Base-by-base conservation (phyloP, 306 rosid species). In the Trichosanthes cucumerina region DNA sequence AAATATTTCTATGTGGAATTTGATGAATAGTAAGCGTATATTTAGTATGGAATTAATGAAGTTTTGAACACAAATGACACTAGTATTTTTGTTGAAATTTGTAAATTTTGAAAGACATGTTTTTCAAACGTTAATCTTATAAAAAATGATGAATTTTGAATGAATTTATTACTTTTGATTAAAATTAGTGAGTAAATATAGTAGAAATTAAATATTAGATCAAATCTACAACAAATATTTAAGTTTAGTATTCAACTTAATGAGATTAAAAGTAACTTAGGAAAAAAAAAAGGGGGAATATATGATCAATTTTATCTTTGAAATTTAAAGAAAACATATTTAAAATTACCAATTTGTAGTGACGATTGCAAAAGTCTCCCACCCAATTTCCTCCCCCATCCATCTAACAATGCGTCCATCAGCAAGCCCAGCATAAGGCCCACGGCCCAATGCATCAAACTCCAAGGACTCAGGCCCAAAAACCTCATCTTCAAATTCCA, bases 391-490 rank as follows among this genome's bases (percentile, higher is more conserved):
- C 3, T 83, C 84, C 5, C 96, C 98, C 98, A 92, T 95, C 98
- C 98, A 95, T 79, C 98, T 46, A 26, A 95, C 98, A 78, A 95
- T 15, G 44, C 97, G 97, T 0, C 98, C 98, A 78, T 95, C 97
- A 0, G 97, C 98, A 77, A 92, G 85, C 19, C 97, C 98, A 12
- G 93, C 78, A 54, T 95, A 92, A 19, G 98, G 98, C 7, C 98
- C 98, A 28, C 82, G 89, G 16, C 98, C 97, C 77, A 83, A 31
- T 18, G 56, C 36, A 59, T 95, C 98, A 14, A 95, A 92, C 82
- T 95, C 98, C 68, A 92, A 79, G 2, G 97, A 95, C 75, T 92
- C 98, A 13, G 98, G 98, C 46, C 98, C 98, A 58, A 88, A 95
- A 1, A 92, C 91, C 87, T 95, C 80, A 12, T 93, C 80, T 76